These are phyloP conservation scores for Zopfia rhizophila DNA, from an alignment of 2,329 filamentous ascomycete genomes.

Conservation along the genomic window DNA sequence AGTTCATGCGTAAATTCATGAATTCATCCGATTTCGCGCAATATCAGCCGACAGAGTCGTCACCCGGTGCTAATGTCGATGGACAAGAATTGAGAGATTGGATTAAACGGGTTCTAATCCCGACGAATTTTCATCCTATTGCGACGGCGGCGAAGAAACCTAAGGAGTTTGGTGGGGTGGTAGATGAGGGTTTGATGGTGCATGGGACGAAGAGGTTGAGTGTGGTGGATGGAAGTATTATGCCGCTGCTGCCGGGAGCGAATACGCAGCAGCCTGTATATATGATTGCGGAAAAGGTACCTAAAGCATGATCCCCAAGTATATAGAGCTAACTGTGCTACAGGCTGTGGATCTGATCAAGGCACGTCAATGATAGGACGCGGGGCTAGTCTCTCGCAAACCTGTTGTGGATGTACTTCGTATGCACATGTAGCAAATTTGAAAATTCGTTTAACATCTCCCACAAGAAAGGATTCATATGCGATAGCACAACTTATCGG, in stretches of 20 bases:
- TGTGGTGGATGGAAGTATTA: conserved; percentile 21
- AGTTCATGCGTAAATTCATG: conserved; percentile 28
- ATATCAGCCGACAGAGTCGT: conserved; percentile 3
- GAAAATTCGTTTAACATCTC: too few species aligned
- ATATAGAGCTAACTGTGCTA: conserved; percentile 4
- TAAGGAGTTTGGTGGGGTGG: conserved; percentile 38
- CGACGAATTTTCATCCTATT: conserved; percentile 31
- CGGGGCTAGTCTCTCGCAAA: too few species aligned
- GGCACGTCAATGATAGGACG: conserved; percentile 3
- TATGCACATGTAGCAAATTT: too few species aligned
- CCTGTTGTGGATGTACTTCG: too few species aligned
- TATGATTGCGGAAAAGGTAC: conserved; percentile 21
- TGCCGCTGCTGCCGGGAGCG: conserved; percentile 4
- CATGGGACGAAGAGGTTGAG: conserved; percentile 30
- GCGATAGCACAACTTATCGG: too few species aligned
- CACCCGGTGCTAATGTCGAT: conserved; percentile 3
- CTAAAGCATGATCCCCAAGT: too few species aligned
- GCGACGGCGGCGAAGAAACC: conserved; percentile 43
- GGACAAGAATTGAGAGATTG: conserved; percentile 7
- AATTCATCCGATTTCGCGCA: conserved; percentile 13
- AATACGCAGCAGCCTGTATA: conserved; percentile 12
- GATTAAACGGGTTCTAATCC: not conserved
- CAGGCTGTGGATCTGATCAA: conserved; percentile 11
- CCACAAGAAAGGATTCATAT: too few species aligned
- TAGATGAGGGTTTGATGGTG: conserved; percentile 40